Percentiles rank a stretch among this genome's conserved stretches.
Evolutionary conservation across 2,329 filamentous ascomycete species (phyloP).

Genomic region (Scedosporium dehoogii): DNA sequence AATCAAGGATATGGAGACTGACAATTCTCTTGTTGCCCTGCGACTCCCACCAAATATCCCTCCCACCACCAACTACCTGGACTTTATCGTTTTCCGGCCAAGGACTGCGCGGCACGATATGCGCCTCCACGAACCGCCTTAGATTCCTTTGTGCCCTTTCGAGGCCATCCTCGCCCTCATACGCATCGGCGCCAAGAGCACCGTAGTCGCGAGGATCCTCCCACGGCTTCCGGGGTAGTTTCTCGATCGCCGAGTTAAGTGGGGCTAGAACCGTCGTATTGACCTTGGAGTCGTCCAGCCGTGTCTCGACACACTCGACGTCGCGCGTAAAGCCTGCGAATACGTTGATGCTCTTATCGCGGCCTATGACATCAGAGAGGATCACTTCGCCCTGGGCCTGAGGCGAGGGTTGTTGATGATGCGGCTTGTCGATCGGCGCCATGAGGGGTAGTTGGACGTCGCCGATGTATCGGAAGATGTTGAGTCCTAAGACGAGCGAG

Average conservation of each 20-base stretch:
- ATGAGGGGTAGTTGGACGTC: conserved; percentile 2
- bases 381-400: conserved; percentile 36
- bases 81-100: conserved; percentile 62
- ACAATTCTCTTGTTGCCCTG: conserved; percentile 59
- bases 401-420: background rate
- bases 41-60: conserved; percentile 74
- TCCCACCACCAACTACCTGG: conserved; percentile 53
- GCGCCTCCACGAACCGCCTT: conserved; percentile 71
- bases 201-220: conserved; percentile 66
- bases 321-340: conserved; percentile 77
- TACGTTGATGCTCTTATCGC: conserved; percentile 68
- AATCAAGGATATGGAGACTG: conserved; percentile 21
- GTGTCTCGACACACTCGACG: conserved; percentile 55
- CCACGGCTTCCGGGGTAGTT: conserved; percentile 78
- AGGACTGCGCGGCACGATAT: conserved; percentile 65
- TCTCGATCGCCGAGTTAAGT: conserved; percentile 69
- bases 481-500: background rate
- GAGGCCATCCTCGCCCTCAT: conserved; percentile 64
- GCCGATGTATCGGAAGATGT: conserved; percentile 3
- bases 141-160: conserved; percentile 71
- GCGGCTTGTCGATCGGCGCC: background rate
- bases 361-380: conserved; percentile 76
- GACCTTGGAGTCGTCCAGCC: conserved; percentile 53
- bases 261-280: conserved; percentile 86
- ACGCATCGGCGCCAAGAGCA: conserved; percentile 56